Evolutionary conservation across 495 filamentous ascomycete species (phyloP).

Genomic region (Tuber microsphaerosporum): DNA sequence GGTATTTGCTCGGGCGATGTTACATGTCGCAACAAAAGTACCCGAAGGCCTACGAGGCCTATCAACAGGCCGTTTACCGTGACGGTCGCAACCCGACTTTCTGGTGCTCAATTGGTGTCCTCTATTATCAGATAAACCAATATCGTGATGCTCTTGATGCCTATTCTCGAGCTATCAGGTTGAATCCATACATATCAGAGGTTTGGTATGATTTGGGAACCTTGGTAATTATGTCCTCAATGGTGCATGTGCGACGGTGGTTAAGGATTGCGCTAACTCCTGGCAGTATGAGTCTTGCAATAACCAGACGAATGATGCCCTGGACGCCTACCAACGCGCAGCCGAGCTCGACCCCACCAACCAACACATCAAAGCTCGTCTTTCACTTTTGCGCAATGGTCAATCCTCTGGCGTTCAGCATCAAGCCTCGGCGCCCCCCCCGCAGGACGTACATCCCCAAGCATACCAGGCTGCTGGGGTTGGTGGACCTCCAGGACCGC

Average conservation of each 20-base stretch:
- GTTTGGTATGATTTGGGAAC: conserved; percentile 99
- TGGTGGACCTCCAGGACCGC: conserved; percentile 65
- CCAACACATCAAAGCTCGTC: conserved; percentile 88
- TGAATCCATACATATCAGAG: conserved; percentile 98
- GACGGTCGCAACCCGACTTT: conserved; percentile 98
- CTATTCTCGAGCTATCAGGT: conserved; percentile 92
- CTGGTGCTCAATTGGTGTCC: conserved; percentile 98
- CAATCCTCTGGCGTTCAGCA: conserved; percentile 62
- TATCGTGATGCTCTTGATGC: conserved; percentile 97
- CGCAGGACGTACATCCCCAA: conserved; percentile 77
- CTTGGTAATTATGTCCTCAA: conserved; percentile 58
- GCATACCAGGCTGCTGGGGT: conserved; percentile 69
- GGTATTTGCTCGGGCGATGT: conserved; percentile 94
- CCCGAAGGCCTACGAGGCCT: conserved; percentile 97
- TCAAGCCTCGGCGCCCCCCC: conserved; percentile 60
- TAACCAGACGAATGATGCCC: conserved; percentile 92
- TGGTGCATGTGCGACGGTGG: conserved; percentile 6
- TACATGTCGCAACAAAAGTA: conserved; percentile 99
- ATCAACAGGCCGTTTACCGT: conserved; percentile 97
- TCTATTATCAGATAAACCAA: conserved; percentile 99
- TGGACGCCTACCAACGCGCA: conserved; percentile 91
- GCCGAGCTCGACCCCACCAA: conserved; percentile 90
- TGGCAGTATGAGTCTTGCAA: conserved; percentile 92
- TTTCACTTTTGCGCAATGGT: conserved; percentile 76
- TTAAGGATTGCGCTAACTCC: conserved; percentile 32